Evolutionary conservation across 352 stramenopile species (phyloP), one percentile per base, ranked within the genome.

Genomic region (Heterotrichella gracilis): DNA sequence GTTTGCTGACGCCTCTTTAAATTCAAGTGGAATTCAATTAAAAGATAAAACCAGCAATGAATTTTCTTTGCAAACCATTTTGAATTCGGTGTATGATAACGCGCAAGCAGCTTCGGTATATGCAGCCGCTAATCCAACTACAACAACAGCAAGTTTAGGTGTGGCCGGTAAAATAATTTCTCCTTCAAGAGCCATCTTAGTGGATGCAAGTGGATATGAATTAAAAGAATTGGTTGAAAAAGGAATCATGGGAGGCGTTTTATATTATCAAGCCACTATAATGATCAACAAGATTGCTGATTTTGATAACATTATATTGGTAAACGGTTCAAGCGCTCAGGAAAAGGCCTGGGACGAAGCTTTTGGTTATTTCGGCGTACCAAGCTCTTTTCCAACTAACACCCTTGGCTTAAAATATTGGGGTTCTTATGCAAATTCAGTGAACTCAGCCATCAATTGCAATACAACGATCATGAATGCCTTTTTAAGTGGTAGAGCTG

Each of bases 321-420:
- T 53, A 53, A 53, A 53, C n/a, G 32, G 32, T n/a, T n/a, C 9
- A 53, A 53, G 9, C 9, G 32, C 32, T 17, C 32, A 53, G 32
- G 32, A 53, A 53, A 53, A 53, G 32, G 32, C 32, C 32, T 53
- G 32, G 32, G 32, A 53, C 32, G 32, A 53, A 53, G 32, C 32
- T 53, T 53, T 53, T 53, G 32, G 32, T 53, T 53, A 53, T n/a
- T 53, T 53, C 32, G 32, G 32, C n/a, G 32, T 53, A n/a, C 32
- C 32, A n/a, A n/a, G 9, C 9, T 17, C 9, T 53, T 53, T 53
- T 53, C 32, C 32, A 53, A 53, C 32, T 17, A 53, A n/a, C 32
- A 53, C 32, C 32, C 9, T 53, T 53, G 32, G 32, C 9, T 53
- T 53, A 53, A 53, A 53, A n/a, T 17, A 53, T n/a, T 53, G 32